A percentile compares a stretch with the other conserved stretches of the same genome.
These are phyloP conservation scores for Cerrena zonata DNA, from an alignment of 1,284 basidiomycete genomes.

Conservation along the genomic window DNA sequence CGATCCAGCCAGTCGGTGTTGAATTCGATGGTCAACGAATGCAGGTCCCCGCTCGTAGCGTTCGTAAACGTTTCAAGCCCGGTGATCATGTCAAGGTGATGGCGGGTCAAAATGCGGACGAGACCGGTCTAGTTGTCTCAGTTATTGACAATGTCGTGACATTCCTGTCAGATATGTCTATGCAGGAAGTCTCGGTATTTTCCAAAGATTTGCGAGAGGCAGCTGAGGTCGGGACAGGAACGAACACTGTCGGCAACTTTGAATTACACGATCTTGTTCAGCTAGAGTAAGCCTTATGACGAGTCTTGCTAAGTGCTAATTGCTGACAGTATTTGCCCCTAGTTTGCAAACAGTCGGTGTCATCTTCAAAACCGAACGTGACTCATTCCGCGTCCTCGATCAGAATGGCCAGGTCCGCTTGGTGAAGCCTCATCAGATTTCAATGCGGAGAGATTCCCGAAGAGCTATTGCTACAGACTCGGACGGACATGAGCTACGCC, in stretches of 20 bases:
- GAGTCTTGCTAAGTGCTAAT: neutral
- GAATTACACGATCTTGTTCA: conserved; percentile 96
- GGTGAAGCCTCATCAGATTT: conserved; percentile 93
- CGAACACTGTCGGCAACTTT: conserved; percentile 86
- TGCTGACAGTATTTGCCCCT: conserved; percentile 10
- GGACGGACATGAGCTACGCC: conserved; percentile 77
- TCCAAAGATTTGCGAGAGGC: conserved; percentile 96
- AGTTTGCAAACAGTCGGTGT: conserved; percentile 92
- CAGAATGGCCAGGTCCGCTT: conserved; percentile 86
- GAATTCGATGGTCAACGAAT: conserved; percentile 82
- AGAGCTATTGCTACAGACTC: conserved; percentile 87
- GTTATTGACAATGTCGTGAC: conserved; percentile 89
- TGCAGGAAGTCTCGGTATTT: conserved; percentile 95
- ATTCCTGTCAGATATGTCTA: conserved; percentile 94
- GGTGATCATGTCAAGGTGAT: conserved; percentile 99
- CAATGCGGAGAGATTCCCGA: conserved; percentile 79
- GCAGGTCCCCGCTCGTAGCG: conserved; percentile 83
- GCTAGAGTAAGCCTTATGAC: conserved; percentile 70
- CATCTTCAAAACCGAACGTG: conserved; percentile 95
- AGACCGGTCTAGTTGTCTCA: conserved; percentile 93
- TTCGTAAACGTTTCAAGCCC: conserved; percentile 91
- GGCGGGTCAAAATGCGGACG: conserved; percentile 88
- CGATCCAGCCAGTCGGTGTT: conserved; percentile 74
- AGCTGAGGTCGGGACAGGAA: conserved; percentile 88
- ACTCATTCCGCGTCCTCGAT: conserved; percentile 91